Conservation (phyloP, 73 alveolate species). For the Paramecium primaurelia region DNA sequence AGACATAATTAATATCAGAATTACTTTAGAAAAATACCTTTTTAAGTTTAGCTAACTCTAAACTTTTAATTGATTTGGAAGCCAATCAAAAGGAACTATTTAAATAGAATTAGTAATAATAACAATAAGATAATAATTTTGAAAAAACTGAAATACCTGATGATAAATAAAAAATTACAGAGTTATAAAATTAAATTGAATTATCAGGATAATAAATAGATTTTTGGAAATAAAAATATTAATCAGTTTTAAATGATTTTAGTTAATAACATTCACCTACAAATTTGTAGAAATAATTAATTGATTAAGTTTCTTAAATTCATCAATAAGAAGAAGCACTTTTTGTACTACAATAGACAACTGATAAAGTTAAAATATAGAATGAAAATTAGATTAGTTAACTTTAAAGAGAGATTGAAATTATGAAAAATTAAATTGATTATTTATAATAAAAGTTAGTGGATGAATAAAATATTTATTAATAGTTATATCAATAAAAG, state of each 20-base stretch:
- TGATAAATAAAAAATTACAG: background rate
- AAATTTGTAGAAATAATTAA: background rate
- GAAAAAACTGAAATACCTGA: background rate
- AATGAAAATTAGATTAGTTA: background rate
- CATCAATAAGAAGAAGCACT: conserved; percentile 13
- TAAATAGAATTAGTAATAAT: background rate
- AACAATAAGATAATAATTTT: background rate
- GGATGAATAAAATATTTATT: background rate
- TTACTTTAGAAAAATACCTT: background rate
- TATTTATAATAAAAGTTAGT: background rate
- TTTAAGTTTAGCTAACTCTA: background rate
- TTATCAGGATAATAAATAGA: background rate
- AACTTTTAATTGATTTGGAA: background rate
- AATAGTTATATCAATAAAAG: background rate
- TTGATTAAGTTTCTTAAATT: background rate
- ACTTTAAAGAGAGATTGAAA: background rate
- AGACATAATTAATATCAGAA: background rate
- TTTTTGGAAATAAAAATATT: conserved; percentile 24
- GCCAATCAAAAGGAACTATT: background rate
- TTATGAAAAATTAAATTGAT: background rate
- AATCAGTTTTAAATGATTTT: background rate
- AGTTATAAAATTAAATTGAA: background rate
- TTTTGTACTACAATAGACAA: background rate
- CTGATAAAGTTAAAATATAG: background rate
- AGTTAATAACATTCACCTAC: background rate